Conservation (phyloP, 208 protist species). For the Crithidia expoeki region DNA sequence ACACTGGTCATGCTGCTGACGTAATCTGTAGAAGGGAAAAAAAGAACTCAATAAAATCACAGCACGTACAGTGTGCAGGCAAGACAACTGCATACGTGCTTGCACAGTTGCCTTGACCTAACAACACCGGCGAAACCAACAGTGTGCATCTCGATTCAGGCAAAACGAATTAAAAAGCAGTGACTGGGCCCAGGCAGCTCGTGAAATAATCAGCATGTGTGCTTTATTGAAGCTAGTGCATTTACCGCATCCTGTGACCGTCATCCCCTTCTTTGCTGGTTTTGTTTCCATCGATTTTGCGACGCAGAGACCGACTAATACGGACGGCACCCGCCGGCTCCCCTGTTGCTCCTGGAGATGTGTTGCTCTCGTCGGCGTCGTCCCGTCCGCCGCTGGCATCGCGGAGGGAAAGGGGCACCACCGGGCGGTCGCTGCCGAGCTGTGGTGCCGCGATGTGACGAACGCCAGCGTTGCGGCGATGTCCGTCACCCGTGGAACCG, state of each 20-base stretch:
- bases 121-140: too few relatives aligned
- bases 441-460: slow-evolving; percentile 1
- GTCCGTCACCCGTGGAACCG: neutral
- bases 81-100: too few relatives aligned
- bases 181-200: too few relatives aligned
- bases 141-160: too few relatives aligned
- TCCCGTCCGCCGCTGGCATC: neutral
- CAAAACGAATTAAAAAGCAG: too few relatives aligned
- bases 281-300: slow-evolving; percentile 48
- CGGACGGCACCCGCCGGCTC: slow-evolving; percentile 12
- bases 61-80: too few relatives aligned
- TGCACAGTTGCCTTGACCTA: too few relatives aligned
- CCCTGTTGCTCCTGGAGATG: neutral
- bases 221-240: neutral
- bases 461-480: neutral
- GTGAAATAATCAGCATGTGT: too few relatives aligned
- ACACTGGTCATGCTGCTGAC: too few relatives aligned
- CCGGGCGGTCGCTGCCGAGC: slow-evolving; percentile 16
- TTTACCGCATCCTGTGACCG: neutral
- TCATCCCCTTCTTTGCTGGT: neutral
- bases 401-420: slow-evolving; percentile 29
- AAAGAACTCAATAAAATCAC: too few relatives aligned
- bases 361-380: neutral
- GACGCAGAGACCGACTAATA: slow-evolving; percentile 36
- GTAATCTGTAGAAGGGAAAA: too few relatives aligned